These are phyloP conservation scores for Rhododendron ovatum DNA, from an alignment of 148 eudicot species.

Conservation along the genomic window DNA sequence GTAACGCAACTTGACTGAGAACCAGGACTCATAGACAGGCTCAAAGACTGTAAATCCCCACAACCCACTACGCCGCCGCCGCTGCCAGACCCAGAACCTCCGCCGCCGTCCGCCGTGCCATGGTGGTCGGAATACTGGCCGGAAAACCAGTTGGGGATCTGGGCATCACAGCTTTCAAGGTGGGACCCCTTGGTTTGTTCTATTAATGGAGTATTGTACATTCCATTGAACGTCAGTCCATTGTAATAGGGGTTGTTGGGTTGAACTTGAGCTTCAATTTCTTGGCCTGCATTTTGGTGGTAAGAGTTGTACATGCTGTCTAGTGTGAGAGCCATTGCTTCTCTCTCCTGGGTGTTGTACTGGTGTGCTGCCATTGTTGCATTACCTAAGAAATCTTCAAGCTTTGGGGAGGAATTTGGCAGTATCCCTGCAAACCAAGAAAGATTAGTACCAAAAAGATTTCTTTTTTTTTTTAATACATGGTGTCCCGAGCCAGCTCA, in stretches of 20 bases:
- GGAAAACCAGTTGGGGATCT: slow-evolving; percentile 38
- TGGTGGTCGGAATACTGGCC: slow-evolving; percentile 26
- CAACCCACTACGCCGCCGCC: slow-evolving; percentile 31
- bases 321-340: slow-evolving; percentile 40
- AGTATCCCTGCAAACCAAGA: slow-evolving; percentile 42
- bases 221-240: slow-evolving; percentile 14
- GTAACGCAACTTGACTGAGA: slow-evolving; percentile 87
- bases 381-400: slow-evolving; percentile 80
- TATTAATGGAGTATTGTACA: slow-evolving; percentile 19
- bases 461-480: not conserved
- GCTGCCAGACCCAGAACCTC: not conserved
- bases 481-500: no score
- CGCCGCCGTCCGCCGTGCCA: slow-evolving; percentile 14
- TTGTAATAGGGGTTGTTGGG: not conserved
- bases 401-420: slow-evolving; percentile 58
- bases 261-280: slow-evolving; percentile 25
- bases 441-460: not conserved
- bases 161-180: not conserved
- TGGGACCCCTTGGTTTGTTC: slow-evolving; percentile 4
- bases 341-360: slow-evolving; percentile 15
- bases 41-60: slow-evolving; percentile 65
- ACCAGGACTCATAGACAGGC: slow-evolving; percentile 90
- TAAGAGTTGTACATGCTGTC: slow-evolving; percentile 40
- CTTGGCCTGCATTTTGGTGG: slow-evolving; percentile 31
- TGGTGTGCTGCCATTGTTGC: slow-evolving; percentile 42